Percentiles rank a stretch among this genome's conserved stretches.
These are phyloP conservation scores for Gonapodya sp. DNA, from an alignment of 192 early-diverging fungal genomes.

Conservation along the genomic window DNA sequence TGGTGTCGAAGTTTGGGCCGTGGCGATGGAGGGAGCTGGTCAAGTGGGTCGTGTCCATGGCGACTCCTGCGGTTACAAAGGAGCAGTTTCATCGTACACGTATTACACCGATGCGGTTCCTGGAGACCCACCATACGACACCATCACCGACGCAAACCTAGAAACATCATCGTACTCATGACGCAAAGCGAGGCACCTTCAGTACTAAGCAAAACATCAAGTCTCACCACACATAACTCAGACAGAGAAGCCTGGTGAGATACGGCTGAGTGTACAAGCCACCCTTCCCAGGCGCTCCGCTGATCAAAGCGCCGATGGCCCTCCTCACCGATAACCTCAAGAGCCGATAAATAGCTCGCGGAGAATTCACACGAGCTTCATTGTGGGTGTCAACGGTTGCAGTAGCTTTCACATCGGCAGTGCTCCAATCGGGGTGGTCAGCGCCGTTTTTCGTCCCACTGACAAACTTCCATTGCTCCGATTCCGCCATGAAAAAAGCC, in stretches of 20 bases:
- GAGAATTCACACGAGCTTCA: too few relatives aligned
- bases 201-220: not conserved
- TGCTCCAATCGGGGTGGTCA: too few relatives aligned
- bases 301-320: too few relatives aligned
- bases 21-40: not conserved
- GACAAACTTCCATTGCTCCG: not conserved
- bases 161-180: not conserved
- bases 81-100: not conserved
- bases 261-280: not conserved
- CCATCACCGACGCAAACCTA: not conserved
- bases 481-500: not conserved
- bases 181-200: not conserved
- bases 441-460: too few relatives aligned
- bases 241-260: not conserved
- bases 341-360: too few relatives aligned
- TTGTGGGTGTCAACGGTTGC: too few relatives aligned
- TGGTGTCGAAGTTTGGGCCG: not conserved
- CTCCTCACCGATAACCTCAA: too few relatives aligned
- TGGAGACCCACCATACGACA: not conserved
- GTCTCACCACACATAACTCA: not conserved
- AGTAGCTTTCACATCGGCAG: too few relatives aligned
- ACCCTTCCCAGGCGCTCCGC: too few relatives aligned
- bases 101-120: too few relatives aligned
- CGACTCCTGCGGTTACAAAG: not conserved
- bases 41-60: not conserved